Base-by-base conservation (phyloP, 2,329 filamentous ascomycete species). In the Neofusicoccum parvum region DNA sequence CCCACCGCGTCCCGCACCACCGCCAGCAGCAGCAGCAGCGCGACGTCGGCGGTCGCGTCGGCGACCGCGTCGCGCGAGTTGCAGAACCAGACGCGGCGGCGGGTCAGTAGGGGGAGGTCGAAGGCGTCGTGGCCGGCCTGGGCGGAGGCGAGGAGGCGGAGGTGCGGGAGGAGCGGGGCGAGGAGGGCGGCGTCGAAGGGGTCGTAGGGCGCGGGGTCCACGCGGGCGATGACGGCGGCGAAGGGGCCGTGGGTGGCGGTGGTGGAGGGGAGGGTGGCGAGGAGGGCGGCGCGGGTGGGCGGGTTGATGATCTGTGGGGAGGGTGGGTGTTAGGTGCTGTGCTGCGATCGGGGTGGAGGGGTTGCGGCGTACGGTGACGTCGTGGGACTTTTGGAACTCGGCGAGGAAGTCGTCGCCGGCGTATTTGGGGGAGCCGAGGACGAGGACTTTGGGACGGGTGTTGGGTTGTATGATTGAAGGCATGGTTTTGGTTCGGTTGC, bases 51-150 rank as follows among this genome's bases (percentile, higher is more conserved):
- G 0, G 81, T 84, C 2, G 84, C 82, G 65, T 87, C 81, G 0
- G 84, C 80, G 1, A 84, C 83, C 0, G 83, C 85, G 67, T 87
- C 79, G 2, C 82, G 72, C 0, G 80, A 80, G 68, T 86, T 87
- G 74, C 83, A 86, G 69, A 87, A 86, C 72, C 78, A 83, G 32
- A 87, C 79, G 4, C 75, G 75, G 9, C 79, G 68, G 14, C 64
- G 45, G 0, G 79, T 79, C 70, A 83, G 75, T 76, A 78, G 82
- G 3, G 77, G 69, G 0, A 83, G 74, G 56, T 81, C 77, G 43
- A 83, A 81, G 68, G 82, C 80, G 65, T 83, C 80, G 71, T 79
- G 84, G 0, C 82, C 82, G 0, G 82, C 82, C 34, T 78, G 80
- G 14, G 32, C 50, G 32, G 50, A 53, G 2, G 50, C n/a, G 50